Conservation (phyloP, 2,329 filamentous ascomycete genomes). For the Pseudogymnoascus sp. region DNA sequence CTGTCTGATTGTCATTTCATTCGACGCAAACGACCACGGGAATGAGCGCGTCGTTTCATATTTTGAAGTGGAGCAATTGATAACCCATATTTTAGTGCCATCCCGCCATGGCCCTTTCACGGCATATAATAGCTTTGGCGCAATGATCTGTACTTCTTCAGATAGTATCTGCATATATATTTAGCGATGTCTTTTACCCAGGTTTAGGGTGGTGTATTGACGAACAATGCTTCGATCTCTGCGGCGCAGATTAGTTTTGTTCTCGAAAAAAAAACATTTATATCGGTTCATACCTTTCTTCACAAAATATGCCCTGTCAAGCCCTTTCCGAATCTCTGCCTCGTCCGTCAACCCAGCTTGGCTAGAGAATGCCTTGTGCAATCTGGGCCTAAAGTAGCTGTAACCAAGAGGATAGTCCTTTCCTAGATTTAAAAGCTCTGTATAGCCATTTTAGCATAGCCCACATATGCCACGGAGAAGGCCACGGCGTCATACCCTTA, state of each 20-base stretch:
- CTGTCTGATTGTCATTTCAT: background rate
- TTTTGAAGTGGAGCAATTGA: background rate
- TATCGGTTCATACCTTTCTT: slow-evolving; percentile 63
- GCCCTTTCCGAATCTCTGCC: slow-evolving; percentile 64
- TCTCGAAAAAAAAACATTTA: background rate
- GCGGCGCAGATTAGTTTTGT: slow-evolving; percentile 8
- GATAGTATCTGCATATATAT: slow-evolving; percentile 61
- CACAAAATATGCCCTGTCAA: slow-evolving; percentile 75
- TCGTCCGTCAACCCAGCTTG: slow-evolving; percentile 65
- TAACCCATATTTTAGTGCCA: slow-evolving; percentile 4
- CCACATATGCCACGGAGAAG: background rate
- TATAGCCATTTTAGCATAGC: background rate
- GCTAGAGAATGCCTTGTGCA: slow-evolving; percentile 78
- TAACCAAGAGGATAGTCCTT: slow-evolving; percentile 81
- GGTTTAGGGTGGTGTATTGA: slow-evolving; percentile 3
- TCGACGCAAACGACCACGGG: slow-evolving; percentile 1
- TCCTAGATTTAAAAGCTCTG: slow-evolving; percentile 78
- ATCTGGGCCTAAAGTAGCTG: slow-evolving; percentile 68
- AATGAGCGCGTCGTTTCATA: background rate
- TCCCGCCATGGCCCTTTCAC: background rate
- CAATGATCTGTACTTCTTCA: slow-evolving; percentile 82
- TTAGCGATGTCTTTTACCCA: background rate
- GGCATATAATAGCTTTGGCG: slow-evolving; percentile 30
- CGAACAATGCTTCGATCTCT: slow-evolving; percentile 85
- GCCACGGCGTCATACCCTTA: slow-evolving; percentile 54